A percentile compares a stretch with the other conserved stretches of the same genome.
These are phyloP conservation scores for Leishmania braziliensis DNA, from an alignment of 208 protist species.

Conservation along the genomic window DNA sequence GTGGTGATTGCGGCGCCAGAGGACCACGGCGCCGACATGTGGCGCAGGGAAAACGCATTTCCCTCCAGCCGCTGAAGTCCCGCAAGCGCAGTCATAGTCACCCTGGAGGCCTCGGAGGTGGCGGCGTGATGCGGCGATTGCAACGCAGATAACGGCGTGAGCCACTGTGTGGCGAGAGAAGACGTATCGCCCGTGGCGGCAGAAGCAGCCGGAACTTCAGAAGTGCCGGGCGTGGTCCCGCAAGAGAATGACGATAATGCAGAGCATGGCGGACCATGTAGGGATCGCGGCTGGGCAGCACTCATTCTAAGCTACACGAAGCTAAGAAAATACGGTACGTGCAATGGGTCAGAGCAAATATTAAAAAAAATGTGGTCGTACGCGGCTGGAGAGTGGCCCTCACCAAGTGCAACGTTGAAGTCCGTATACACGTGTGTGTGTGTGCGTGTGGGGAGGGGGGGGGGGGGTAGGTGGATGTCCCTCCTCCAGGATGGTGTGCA, in stretches of 20 bases:
- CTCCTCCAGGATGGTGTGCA: background rate
- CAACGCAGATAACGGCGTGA: background rate
- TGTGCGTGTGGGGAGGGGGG: background rate
- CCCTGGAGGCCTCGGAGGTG: background rate
- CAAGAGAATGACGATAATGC: background rate
- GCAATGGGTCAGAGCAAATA: background rate
- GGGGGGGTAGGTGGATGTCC: background rate
- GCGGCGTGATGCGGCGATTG: background rate
- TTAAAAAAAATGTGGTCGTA: background rate
- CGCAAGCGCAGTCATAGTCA: constrained; percentile 11
- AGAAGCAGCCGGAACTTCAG: background rate
- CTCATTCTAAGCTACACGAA: background rate
- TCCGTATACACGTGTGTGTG: background rate
- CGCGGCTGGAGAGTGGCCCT: background rate
- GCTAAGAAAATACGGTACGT: background rate
- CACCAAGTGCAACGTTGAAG: background rate
- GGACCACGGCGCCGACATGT: constrained; percentile 7
- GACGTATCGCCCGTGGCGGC: background rate
- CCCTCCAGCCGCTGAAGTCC: constrained; percentile 18
- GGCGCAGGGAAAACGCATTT: constrained; percentile 23
- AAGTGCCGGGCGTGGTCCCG: background rate
- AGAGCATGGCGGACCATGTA: constrained; percentile 2
- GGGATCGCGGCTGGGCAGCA: background rate
- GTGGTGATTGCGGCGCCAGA: background rate
- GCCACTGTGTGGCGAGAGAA: background rate